Base-by-base conservation (phyloP, 139 green algal genomes). In the Deuterostichococcus epilithicus region DNA sequence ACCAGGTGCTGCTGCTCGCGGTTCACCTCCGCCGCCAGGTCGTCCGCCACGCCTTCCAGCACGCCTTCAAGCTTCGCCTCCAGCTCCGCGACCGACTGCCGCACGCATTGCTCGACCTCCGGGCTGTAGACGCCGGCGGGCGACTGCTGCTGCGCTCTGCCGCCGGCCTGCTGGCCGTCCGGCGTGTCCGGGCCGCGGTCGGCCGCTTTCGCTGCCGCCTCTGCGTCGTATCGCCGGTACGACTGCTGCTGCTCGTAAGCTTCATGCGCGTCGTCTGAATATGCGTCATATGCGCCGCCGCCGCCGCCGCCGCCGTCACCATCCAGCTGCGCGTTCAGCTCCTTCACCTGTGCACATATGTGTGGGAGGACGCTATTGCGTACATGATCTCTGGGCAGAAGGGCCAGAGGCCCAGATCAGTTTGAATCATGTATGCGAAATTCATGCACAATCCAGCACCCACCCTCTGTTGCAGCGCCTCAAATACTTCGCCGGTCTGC, bases 1-100 rank as follows among this genome's bases (percentile, higher is more conserved):
- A 84, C 45, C 44, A 84, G 70, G 69, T 84, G 80, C 33, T 80
- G 69, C 69, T 78, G 74, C 68, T 84, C 80, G 47, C 74, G 68
- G 5, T 10, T 42, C n/a, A 84, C 75, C 65, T 84, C 80, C 23
- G 72, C 65, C 0, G 74, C 75, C 68, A 84, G 52, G 10, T 84
- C 80, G 3, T 84, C 80, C 6, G 67, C 67, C 3, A 84, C 69
- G 70, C 60, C 52, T 38, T 84, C 73, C 70, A 84, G 68, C 47
- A 81, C 22, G 5, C 22, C 6, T 30, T 81, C 73, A 33, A 84
- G 69, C 68, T 59, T 37, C 20, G 25, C 45, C 75, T 80, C 80
- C 69, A 84, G 68, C 33, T 44, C 44, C 18, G 22, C 36, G 58
- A 84, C 45, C 3, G 70, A 44, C 68, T 63, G 28, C 28, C 60